These are phyloP conservation scores for Candida ponderosae DNA, from an alignment of 805 yeast species.

Conservation along the genomic window DNA sequence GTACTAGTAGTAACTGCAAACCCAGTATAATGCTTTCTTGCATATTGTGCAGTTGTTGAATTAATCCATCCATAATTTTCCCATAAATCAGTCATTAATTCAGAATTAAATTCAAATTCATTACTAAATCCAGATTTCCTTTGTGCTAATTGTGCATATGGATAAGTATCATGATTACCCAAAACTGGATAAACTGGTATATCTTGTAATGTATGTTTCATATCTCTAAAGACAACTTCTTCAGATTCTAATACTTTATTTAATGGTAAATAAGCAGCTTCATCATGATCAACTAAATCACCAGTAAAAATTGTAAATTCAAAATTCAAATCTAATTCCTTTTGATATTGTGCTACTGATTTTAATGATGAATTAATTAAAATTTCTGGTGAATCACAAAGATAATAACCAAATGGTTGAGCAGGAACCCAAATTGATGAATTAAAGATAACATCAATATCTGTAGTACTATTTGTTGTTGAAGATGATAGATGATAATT, in stretches of 20 bases:
- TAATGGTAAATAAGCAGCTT: constrained; percentile 35
- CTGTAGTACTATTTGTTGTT: constrained; percentile 21
- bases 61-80: constrained; percentile 37
- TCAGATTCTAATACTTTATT: constrained; percentile 44
- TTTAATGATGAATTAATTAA: constrained; percentile 51
- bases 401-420: constrained; percentile 50
- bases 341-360: constrained; percentile 29
- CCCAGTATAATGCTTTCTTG: constrained; percentile 50
- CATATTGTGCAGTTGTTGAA: constrained; percentile 23
- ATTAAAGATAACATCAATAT: constrained; percentile 17
- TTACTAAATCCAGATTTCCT: constrained; percentile 33
- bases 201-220: constrained; percentile 40
- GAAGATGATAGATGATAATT: constrained; percentile 5
- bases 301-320: constrained; percentile 68
- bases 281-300: constrained; percentile 66
- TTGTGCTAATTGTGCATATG: constrained; percentile 64
- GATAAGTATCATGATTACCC: constrained; percentile 71
- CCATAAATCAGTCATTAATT: constrained; percentile 42
- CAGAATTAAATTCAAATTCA: constrained; percentile 23
- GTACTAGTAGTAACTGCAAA: constrained; percentile 45
- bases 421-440: constrained; percentile 41
- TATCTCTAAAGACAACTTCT: constrained; percentile 37
- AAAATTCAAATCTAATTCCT: constrained; percentile 28
- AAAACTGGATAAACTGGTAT: constrained; percentile 54
- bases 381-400: constrained; percentile 60